A percentile compares a stretch with the other conserved stretches of the same genome.
Evolutionary conservation across 2,329 filamentous ascomycete genomes (phyloP).

Genomic region (Calonectria henricotiae): DNA sequence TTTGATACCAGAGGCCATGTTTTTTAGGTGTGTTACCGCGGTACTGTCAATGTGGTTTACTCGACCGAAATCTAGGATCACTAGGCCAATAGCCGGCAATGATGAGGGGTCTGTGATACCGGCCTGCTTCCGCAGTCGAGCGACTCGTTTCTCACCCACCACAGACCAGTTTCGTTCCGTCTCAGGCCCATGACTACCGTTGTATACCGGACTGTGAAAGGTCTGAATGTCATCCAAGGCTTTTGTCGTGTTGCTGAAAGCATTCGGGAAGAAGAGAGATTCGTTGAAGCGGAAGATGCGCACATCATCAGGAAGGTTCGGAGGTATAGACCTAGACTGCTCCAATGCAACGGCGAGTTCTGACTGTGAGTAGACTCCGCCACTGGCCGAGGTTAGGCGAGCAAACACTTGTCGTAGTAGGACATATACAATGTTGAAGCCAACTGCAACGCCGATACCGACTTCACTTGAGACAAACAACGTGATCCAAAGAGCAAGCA

Average conservation of each 20-base stretch:
- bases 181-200: conserved; percentile 52
- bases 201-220: conserved; percentile 60
- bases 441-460: conserved; percentile 73
- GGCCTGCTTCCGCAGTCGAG: conserved; percentile 61
- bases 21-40: conserved; percentile 66
- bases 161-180: conserved; percentile 71
- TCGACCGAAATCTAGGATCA: conserved; percentile 69
- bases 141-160: conserved; percentile 65
- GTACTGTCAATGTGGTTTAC: conserved; percentile 71
- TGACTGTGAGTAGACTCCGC: conserved; percentile 53
- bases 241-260: conserved; percentile 67
- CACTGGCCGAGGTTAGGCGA: conserved; percentile 54
- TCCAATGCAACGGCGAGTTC: conserved; percentile 43
- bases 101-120: conserved; percentile 56
- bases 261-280: conserved; percentile 75
- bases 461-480: conserved; percentile 75
- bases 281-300: conserved; percentile 73
- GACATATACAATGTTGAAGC: conserved; percentile 76
- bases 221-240: conserved; percentile 68
- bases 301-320: conserved; percentile 64
- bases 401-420: conserved; percentile 74
- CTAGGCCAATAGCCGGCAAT: conserved; percentile 60
- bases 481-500: conserved; percentile 77
- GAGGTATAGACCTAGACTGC: conserved; percentile 42
- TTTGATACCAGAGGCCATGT: conserved; percentile 65